A percentile compares a stretch with the other conserved stretches of the same genome.
Evolutionary conservation across 2,329 filamentous ascomycete species (phyloP).

Genomic region (Aspergillus sp.): DNA sequence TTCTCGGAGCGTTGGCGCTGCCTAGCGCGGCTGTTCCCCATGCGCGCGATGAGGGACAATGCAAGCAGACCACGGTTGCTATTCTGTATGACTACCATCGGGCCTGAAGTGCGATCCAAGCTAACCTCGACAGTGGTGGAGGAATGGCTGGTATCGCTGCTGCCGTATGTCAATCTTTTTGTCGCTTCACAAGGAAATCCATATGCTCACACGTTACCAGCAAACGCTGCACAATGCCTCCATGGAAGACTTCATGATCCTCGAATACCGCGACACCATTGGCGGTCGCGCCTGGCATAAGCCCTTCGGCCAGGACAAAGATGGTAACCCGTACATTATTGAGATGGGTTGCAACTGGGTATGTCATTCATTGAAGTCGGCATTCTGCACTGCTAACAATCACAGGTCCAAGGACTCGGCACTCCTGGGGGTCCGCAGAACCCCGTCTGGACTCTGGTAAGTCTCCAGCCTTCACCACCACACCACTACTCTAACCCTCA

Average conservation of each 20-base stretch:
- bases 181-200: not conserved
- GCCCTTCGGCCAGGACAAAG: conserved; percentile 54
- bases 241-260: conserved; percentile 63
- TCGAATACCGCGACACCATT: conserved; percentile 64
- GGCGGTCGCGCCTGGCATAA: conserved; percentile 62
- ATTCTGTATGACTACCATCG: conserved; percentile 24
- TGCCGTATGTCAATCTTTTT: conserved; percentile 43
- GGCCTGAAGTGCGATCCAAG: not conserved
- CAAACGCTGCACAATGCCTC: conserved; percentile 63
- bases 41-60: conserved; percentile 22
- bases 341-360: conserved; percentile 70
- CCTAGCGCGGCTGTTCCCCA: conserved; percentile 14
- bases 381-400: not conserved
- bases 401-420: conserved; percentile 46
- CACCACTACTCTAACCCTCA: conserved; percentile 15
- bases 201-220: conserved; percentile 11
- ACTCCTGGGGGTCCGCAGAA: conserved; percentile 44
- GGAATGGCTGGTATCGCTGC: conserved; percentile 65
- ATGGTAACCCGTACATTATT: conserved; percentile 58
- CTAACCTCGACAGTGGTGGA: conserved; percentile 46
- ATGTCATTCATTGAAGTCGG: not conserved
- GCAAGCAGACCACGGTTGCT: conserved; percentile 35
- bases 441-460: conserved; percentile 56
- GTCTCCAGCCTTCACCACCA: not conserved
- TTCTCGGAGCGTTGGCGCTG: conserved; percentile 4